Percentiles rank a stretch among this genome's conserved stretches.
phyloP scores from a whole-genome alignment of 2,329 filamentous ascomycete genomes.

The Trichoderma oligosporum region DNA sequence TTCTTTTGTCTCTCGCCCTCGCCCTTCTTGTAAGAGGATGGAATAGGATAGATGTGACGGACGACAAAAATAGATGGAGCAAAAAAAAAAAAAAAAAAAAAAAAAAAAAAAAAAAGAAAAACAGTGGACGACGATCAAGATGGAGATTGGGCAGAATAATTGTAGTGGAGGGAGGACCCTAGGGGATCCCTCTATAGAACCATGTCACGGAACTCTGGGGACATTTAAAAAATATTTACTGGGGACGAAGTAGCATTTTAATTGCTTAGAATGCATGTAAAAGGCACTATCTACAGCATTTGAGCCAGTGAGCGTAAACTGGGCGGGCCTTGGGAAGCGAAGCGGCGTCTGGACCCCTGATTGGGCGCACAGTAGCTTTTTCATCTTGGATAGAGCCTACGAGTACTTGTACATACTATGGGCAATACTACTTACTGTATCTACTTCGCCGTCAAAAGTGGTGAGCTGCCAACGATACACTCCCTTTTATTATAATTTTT shows the following conservation, averaged over 20 bases:
- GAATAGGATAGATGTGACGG: background rate
- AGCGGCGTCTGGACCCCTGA: conserved; percentile 4
- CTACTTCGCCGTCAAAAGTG: too few species aligned
- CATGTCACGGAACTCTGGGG: conserved; percentile 13
- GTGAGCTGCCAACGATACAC: too few species aligned
- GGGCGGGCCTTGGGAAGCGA: conserved; percentile 12
- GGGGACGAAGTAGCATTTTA: conserved; percentile 7
- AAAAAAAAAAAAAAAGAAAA: background rate
- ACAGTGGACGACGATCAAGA: conserved; percentile 15
- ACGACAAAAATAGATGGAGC: too few species aligned
- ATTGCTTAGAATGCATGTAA: background rate
- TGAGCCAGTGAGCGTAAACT: conserved; percentile 10
- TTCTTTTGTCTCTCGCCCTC: too few species aligned
- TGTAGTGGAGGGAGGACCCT: conserved; percentile 6
- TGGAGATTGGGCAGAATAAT: conserved; percentile 16
- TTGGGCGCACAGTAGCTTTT: conserved; percentile 1
- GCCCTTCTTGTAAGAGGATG: too few species aligned
- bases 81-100: too few species aligned
- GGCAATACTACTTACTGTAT: too few species aligned
- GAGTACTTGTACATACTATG: too few species aligned
- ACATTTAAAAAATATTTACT: background rate
- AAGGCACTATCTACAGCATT: conserved; percentile 1
- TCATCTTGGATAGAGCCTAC: too few species aligned
- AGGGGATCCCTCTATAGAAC: conserved; percentile 10
- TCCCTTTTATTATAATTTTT: too few species aligned